A percentile compares a stretch with the other conserved stretches of the same genome.
Conservation (phyloP, 2,329 filamentous ascomycete species). For the Geosmithia flava region DNA sequence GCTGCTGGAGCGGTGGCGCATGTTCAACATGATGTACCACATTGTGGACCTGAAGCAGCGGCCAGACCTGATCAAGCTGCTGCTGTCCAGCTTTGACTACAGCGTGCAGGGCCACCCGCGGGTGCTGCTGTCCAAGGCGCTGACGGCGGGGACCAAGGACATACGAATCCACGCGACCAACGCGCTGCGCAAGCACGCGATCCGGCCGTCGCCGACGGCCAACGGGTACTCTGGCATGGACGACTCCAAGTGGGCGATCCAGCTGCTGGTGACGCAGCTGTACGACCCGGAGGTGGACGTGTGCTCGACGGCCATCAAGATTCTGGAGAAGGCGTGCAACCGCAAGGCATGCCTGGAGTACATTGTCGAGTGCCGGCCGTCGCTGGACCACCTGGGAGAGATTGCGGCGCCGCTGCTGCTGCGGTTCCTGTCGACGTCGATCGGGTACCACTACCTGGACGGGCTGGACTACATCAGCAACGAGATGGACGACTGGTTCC, state of each 20-base stretch:
- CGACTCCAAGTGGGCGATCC: slow-evolving; percentile 91
- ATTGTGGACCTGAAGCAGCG: slow-evolving; percentile 86
- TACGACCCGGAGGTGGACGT: slow-evolving; percentile 97
- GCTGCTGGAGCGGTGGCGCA: slow-evolving; percentile 91
- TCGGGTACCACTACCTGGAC: slow-evolving; percentile 94
- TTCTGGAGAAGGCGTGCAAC: slow-evolving; percentile 94
- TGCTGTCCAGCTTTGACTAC: slow-evolving; percentile 89
- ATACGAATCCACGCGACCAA: slow-evolving; percentile 87
- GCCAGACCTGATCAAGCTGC: slow-evolving; percentile 78
- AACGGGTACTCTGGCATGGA: slow-evolving; percentile 28
- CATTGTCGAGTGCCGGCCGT: slow-evolving; percentile 90
- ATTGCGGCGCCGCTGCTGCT: slow-evolving; percentile 89
- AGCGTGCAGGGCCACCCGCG: slow-evolving; percentile 77
- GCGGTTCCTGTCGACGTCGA: slow-evolving; percentile 87
- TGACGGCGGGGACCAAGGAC: slow-evolving; percentile 83
- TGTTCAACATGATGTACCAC: slow-evolving; percentile 99
- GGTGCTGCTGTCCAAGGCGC: slow-evolving; percentile 83
- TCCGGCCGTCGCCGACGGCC: slow-evolving; percentile 25
- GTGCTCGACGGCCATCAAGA: slow-evolving; percentile 91
- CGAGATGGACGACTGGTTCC: slow-evolving; percentile 99
- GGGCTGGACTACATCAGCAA: slow-evolving; percentile 97
- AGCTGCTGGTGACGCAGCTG: slow-evolving; percentile 90
- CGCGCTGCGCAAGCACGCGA: slow-evolving; percentile 76
- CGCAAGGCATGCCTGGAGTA: slow-evolving; percentile 84
- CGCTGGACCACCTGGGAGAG: slow-evolving; percentile 88